Evolutionary conservation across 2,329 filamentous ascomycete species (phyloP), one percentile per base, ranked within the genome.

Genomic region (Amauroascus niger): DNA sequence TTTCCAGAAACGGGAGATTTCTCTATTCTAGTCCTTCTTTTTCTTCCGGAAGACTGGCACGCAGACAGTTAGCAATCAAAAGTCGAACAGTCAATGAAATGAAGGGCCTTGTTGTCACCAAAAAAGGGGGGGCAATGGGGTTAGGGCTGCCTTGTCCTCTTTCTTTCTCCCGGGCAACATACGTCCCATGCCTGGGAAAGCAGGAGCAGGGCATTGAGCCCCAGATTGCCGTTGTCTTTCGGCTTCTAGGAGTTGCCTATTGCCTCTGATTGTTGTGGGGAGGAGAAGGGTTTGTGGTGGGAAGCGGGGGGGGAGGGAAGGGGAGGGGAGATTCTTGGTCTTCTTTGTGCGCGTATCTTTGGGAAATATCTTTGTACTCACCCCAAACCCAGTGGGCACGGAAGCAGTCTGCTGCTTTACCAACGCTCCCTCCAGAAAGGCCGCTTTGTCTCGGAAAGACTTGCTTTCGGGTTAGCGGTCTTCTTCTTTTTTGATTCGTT

Each of bases 281-380:
- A 30, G 33, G 39, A n/a, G 33, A n/a, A n/a, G n/a, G n/a, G n/a
- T n/a, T 22, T 45, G 41, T 28, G 28, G 41, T 28, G 22, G 41
- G 24, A 22, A 30, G 33, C 30, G 13, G 33, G n/a, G n/a, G n/a
- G n/a, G n/a, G n/a, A n/a, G n/a, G n/a, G 33, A n/a, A n/a, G 8
- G 14, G 33, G 33, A 35, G 14, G 14, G 13, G 9, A 22, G 49
- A n/a, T 3, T 1, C 7, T 33, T 32, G 30, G 18, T 14, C 5
- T 41, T 51, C 49, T 43, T 43, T 51, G 37, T 51, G 14, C 33
- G 37, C 3, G 8, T 32, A 26, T 30, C 8, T 20, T 16, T 26
- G 14, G 24, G 33, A 24, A 49, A 49, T 22, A 51, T 20, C 49
- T 51, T 51, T 51, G 49, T 51, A 51, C 49, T 51, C 39, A 51